phyloP scores from a whole-genome alignment of 2,329 filamentous ascomycete genomes.

The Tympanopsis confertula region DNA sequence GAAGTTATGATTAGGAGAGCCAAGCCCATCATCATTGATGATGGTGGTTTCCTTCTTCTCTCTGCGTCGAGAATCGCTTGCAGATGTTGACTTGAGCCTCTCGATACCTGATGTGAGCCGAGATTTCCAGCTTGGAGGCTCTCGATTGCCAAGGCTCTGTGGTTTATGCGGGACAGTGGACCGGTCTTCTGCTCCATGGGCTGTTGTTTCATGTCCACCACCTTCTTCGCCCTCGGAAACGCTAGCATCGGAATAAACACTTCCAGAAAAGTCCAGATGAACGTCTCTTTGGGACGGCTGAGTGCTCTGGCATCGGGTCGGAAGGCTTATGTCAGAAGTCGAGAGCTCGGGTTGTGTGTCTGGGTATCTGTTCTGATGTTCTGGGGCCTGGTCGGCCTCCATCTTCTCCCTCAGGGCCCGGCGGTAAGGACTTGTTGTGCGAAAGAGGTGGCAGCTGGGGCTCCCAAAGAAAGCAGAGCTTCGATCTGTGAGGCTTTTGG shows the following conservation, averaged over 20 bases:
- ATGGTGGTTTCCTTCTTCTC: background rate
- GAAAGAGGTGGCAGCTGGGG: constrained; percentile 35
- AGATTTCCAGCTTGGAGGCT: background rate
- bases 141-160: background rate
- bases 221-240: background rate
- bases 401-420: constrained; percentile 36
- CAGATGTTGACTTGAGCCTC: background rate
- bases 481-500: constrained; percentile 22
- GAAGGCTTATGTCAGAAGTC: constrained; percentile 25
- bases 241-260: constrained; percentile 30
- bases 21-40: too few species aligned
- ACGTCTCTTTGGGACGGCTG: constrained; percentile 24
- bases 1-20: too few species aligned
- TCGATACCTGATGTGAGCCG: background rate
- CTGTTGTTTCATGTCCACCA: background rate
- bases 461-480: constrained; percentile 40
- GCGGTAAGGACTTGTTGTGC: constrained; percentile 42
- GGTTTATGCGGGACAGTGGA: background rate
- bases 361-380: constrained; percentile 2
- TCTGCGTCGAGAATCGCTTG: background rate
- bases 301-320: constrained; percentile 24
- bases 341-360: background rate
- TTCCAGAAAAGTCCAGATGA: constrained; percentile 29
- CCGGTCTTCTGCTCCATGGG: background rate
- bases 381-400: constrained; percentile 14